Base-by-base conservation (phyloP, 164 flowering plant species). In the Macadamia integrifolia region DNA sequence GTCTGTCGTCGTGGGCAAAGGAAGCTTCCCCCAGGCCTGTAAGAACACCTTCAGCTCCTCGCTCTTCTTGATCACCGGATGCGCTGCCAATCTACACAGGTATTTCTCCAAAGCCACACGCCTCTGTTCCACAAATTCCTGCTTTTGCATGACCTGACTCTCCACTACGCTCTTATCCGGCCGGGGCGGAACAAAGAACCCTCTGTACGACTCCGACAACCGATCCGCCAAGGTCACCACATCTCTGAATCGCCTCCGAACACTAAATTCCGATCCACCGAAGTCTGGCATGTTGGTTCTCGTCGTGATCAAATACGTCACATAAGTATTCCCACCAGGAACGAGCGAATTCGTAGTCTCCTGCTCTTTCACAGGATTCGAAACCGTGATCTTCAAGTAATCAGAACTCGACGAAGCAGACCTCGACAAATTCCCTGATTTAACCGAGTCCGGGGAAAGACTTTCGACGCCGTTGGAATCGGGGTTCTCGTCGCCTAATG, bases 101-200 rank as follows among this genome's bases (percentile, higher is more conserved):
- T 95, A 95, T 82, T 85, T 89, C 96, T 95, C 98, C 85, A 95
- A 75, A 6, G 93, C 92, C 69, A 80, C 81, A 49, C 97, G 75
- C 61, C 99, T 82, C 76, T 89, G 98, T 87, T 91, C 98, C 67
- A 95, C 94, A 64, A 95, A 95, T 17, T 95, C 99, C 75, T 89
- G 96, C 78, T 90, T 95, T 71, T 95, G 94, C 99, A 95, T 95
- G 60, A 95, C 94, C 73, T 92, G 98, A 66, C 97, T 83, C 86
- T 95, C 99, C 67, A 95, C 92, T 29, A 95, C 90, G 61, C 75
- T 95, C 85, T 95, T 92, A 60, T 92, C 99, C 2, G 99, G 99
- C 74, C 99, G 67, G 1, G 90, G 84, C 6, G 98, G 97, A 9
- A 95, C 83, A 23, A 89, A 87, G 55, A 79, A 85, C 35, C 99